Evolutionary conservation across 352 stramenopile genomes (phyloP), one percentile per base, ranked within the genome.

Genomic region (Phytophthora idaei): DNA sequence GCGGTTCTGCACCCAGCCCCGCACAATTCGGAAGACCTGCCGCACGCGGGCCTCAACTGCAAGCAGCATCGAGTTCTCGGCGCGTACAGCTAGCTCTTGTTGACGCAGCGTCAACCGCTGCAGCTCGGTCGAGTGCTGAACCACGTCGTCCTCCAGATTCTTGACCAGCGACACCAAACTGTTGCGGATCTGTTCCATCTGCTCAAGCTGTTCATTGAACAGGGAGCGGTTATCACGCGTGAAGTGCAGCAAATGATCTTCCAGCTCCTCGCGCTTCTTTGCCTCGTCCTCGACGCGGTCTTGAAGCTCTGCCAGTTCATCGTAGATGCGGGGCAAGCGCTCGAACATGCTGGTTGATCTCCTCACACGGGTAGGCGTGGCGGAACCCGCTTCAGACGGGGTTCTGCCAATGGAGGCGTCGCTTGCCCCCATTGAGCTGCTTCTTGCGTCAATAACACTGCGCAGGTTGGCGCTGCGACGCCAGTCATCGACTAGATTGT

Each of bases 401-500:
- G 57, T 5, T 39, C 51, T 53, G 47, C 25, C 59, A 46, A 56
- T 44, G 37, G 73, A 69, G 29, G 48, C 64, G 14, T 80, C 61
- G 8, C 49, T 71, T 9, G 51, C 27, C 21, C 51, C 32, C 14
- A 59, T 34, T 1, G 47, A 61, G 41, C 36, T 63, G 34, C 27
- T 58, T 25, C 57, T 58, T 5, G 51, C 32, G 25, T 64, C 51
- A 1, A 17, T 45, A 21, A 34, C 14, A 34, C 46, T 76, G 48
- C 75, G 72, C 17, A 85, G 32, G 49, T 72, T 85, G 4, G 83
- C 76, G 21, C 74, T 89, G 54, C 83, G 84, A 34, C 85, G 78
- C 85, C 85, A 95, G 66, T 92, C 83, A 59, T 95, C 85, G 59
- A 95, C 85, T 17, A 93, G 64, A 55, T 90, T 91, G 60, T 95